Percentiles rank a stretch among this genome's conserved stretches.
phyloP scores from a whole-genome alignment of 1,139 yeast species.

The Eremothecium cymbalariae region DNA sequence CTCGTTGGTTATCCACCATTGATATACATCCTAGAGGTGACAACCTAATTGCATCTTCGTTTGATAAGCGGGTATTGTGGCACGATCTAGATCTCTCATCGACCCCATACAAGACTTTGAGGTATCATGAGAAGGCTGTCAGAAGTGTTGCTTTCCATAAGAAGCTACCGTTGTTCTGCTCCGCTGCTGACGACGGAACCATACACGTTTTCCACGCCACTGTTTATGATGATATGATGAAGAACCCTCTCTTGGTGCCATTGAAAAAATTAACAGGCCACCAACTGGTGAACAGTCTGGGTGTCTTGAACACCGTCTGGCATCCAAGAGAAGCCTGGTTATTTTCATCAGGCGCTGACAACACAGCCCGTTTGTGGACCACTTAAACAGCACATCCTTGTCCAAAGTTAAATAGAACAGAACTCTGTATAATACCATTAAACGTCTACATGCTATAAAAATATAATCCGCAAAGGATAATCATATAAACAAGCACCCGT shows the following conservation, averaged over 20 bases:
- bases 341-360: slow-evolving; percentile 97
- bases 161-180: slow-evolving; percentile 82
- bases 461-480: too few species aligned
- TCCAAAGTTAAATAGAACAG: neutral
- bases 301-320: slow-evolving; percentile 89
- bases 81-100: slow-evolving; percentile 85
- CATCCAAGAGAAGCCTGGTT: slow-evolving; percentile 99
- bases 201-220: slow-evolving; percentile 95
- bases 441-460: too few species aligned
- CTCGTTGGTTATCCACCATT: slow-evolving; percentile 84
- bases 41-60: slow-evolving; percentile 83
- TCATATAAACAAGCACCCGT: neutral
- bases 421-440: neutral
- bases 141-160: slow-evolving; percentile 83
- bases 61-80: slow-evolving; percentile 94
- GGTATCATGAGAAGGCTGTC: slow-evolving; percentile 94
- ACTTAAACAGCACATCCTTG: slow-evolving; percentile 40
- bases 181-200: slow-evolving; percentile 93
- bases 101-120: slow-evolving; percentile 89
- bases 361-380: slow-evolving; percentile 94
- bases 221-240: slow-evolving; percentile 91
- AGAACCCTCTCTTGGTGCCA: slow-evolving; percentile 93
- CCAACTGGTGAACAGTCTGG: slow-evolving; percentile 66
- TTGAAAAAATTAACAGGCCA: slow-evolving; percentile 94
- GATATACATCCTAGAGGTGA: slow-evolving; percentile 97